Conservation (phyloP, 805 yeast species). For the Myxozyma kluyveri region DNA sequence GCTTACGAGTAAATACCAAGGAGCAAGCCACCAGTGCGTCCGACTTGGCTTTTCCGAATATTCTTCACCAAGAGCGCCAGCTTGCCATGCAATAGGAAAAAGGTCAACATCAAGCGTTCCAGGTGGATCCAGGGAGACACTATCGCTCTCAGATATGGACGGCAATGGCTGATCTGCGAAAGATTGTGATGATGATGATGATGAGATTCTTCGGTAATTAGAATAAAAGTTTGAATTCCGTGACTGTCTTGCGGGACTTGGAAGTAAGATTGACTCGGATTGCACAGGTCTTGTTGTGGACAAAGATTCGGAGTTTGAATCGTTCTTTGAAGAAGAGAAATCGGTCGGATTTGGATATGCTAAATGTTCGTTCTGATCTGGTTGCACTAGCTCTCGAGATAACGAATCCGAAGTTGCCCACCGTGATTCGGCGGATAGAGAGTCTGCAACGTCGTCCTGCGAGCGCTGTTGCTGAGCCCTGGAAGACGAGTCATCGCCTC, state of each 20-base stretch:
- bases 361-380: background rate
- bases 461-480: conserved; percentile 8
- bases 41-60: background rate
- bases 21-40: conserved; percentile 7
- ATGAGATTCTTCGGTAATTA: too few species aligned
- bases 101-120: background rate
- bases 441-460: background rate
- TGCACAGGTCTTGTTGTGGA: too few species aligned
- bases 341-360: background rate
- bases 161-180: too few species aligned
- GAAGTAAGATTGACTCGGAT: too few species aligned
- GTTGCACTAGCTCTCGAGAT: background rate
- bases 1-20: conserved; percentile 5
- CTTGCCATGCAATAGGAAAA: conserved; percentile 2
- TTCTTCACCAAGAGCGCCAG: background rate
- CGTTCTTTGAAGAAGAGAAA: background rate
- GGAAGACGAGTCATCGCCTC: conserved; percentile 10
- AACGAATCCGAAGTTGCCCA: background rate
- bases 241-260: too few species aligned
- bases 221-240: too few species aligned
- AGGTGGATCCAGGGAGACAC: background rate
- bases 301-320: too few species aligned
- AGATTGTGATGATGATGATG: too few species aligned
- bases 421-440: background rate
- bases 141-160: too few species aligned